Base-by-base conservation (phyloP, 2,329 filamentous ascomycete genomes). In the Diaporthe ampelina region DNA sequence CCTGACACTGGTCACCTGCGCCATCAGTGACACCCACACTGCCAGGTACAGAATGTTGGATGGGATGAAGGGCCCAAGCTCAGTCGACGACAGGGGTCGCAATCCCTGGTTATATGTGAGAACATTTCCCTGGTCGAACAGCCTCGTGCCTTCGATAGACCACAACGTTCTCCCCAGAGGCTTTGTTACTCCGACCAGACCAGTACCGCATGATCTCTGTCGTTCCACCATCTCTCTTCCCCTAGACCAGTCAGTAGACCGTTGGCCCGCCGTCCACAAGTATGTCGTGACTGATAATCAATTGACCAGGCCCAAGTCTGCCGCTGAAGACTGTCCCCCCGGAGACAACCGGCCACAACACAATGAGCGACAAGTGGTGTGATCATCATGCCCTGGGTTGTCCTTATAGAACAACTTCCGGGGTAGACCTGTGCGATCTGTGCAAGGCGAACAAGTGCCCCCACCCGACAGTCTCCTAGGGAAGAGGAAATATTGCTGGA, bases 361-460 rank as follows among this genome's bases (percentile, higher is more conserved):
- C 26, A 37, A 76, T 76, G 74, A 76, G 74, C 61, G 68, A 72
- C 43, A 73, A 70, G 37, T 52, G 70, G 29, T 76, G 74, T 57
- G 50, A 72, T 26, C 74, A 76, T 50, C 74, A 76, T n/a, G 19
- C 71, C 54, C 56, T 74, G 9, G 74, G 74, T 21, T 76, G 74
- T 35, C 72, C 73, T 4, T 50, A 71, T 32, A 76, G 63, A 45
- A 73, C 74, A 43, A 65, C 61, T 15, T 48, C 73, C 13, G 73
- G 74, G 6, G 63, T 67, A 19, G 37, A 50, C 13, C 74, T 76
- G 29, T 76, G 74, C 69, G 68, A 74, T n/a, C 7, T 72, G 63
- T 76, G 74, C 50, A 72, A 52, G 43, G 70, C 70, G 29, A 61
- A 61, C 11, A 72, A 72, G 37, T 72, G 70, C 13, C 70, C 70